Evolutionary conservation across 2,329 filamentous ascomycete species (phyloP), one percentile per base, ranked within the genome.

Genomic region (Aspergillus aculeatus): DNA sequence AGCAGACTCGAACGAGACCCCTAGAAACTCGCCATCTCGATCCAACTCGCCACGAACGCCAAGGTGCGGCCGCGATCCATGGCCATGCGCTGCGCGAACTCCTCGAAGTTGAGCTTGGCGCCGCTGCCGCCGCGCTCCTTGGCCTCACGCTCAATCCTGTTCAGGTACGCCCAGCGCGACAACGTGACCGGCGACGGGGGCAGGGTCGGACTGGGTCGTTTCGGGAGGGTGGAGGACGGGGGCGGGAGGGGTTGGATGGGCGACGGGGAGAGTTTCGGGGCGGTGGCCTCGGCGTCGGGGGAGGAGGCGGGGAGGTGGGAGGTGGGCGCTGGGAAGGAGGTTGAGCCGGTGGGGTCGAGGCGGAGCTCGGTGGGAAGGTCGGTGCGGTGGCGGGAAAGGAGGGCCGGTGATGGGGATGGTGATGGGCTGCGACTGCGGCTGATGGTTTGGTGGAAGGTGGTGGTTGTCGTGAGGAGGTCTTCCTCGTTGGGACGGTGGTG

Each of bases 11-110:
- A 21, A 21, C 38, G 14, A 14, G 14, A 2, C 2, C 3, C n/a
- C 59, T 64, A 86, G 71, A 87, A 85, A 72, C 82, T 81, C 68
- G 84, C 84, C 82, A 86, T 82, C 64, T 97, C 93, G 75, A 97
- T 91, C 94, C 94, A 98, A 68, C 86, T 91, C 61, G 91, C 91
- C 50, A 97, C 81, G 75, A 96, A 94, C 66, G 91, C 90, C 62
- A 93, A 81, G 56, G 88, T 79, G 70, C 86, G 86, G 24, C 86
- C 85, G 65, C 88, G 84, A 63, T 87, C 83, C n/a, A 82, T 81
- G 66, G 86, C 85, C 78, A 95, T 91, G 53, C 89, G 87, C 44
- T 80, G 79, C 68, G 91, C 87, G 75, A 98, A 96, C 75, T 98
- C 95, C 1, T 84, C 82, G 65, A 88, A 93, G 70, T 78, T 90